phyloP scores from a whole-genome alignment of 768 basidiomycete genomes.

The Tylopilus felleus region DNA sequence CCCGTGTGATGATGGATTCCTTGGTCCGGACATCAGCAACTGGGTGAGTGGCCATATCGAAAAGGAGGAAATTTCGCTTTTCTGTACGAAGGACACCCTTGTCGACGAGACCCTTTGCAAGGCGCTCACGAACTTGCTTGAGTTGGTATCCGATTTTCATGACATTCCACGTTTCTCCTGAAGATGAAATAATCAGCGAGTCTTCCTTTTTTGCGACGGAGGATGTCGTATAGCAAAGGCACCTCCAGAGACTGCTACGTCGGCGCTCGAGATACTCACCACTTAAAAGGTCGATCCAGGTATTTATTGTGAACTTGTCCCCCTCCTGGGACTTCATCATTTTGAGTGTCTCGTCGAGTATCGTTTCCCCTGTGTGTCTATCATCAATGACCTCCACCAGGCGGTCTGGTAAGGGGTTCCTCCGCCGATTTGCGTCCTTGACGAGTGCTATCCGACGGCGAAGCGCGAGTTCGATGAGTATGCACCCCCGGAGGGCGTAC shows the following conservation, averaged over 20 bases:
- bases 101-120: conserved; percentile 96
- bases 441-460: conserved; percentile 90
- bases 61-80: conserved; percentile 96
- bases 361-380: conserved; percentile 90
- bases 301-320: conserved; percentile 63
- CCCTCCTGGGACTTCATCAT: conserved; percentile 85
- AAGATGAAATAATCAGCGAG: background rate
- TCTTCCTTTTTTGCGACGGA: background rate
- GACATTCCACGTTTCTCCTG: conserved; percentile 99
- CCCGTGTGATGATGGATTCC: conserved; percentile 75
- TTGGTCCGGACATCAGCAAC: conserved; percentile 92
- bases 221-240: background rate
- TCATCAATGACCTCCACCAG: conserved; percentile 91
- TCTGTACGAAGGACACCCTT: conserved; percentile 99
- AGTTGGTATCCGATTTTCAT: conserved; percentile 99
- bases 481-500: conserved; percentile 97
- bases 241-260: background rate
- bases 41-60: conserved; percentile 99
- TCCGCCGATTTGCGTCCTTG: conserved; percentile 70
- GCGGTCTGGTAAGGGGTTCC: conserved; percentile 75
- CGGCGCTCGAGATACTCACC: conserved; percentile 44
- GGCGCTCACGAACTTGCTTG: conserved; percentile 95
- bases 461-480: conserved; percentile 95
- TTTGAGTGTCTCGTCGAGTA: conserved; percentile 91
- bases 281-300: conserved; percentile 93